Evolutionary conservation across 768 basidiomycete genomes (phyloP).

Genomic region (Suillus plorans): DNA sequence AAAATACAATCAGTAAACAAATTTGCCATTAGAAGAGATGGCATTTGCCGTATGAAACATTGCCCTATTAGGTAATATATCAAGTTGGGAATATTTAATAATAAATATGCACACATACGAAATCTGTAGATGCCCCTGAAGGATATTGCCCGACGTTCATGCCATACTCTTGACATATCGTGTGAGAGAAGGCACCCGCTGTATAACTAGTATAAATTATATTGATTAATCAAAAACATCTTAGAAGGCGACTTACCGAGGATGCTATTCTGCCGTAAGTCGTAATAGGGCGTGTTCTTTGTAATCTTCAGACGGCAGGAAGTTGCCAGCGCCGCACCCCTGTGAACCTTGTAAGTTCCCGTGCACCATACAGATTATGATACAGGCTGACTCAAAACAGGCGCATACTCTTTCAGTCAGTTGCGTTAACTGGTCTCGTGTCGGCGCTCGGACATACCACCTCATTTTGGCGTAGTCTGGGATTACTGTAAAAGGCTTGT

Average conservation of each 20-base stretch:
- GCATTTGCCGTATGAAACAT: constrained; percentile 63
- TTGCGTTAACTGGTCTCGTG: constrained; percentile 49
- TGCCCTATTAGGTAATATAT: constrained; percentile 52
- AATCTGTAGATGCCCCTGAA: constrained; percentile 70
- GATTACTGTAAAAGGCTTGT: constrained; percentile 52
- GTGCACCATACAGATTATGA: neutral
- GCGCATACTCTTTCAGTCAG: constrained; percentile 60
- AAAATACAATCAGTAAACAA: constrained; percentile 15
- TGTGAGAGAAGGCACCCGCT: constrained; percentile 57
- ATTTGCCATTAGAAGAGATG: constrained; percentile 10
- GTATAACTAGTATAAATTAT: constrained; percentile 9
- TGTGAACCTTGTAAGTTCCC: constrained; percentile 27
- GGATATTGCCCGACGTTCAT: constrained; percentile 35
- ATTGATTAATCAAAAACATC: neutral
- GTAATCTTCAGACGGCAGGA: constrained; percentile 51
- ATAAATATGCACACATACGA: constrained; percentile 46
- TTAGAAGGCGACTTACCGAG: constrained; percentile 41
- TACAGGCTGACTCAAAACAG: constrained; percentile 64
- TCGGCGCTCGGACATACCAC: constrained; percentile 73
- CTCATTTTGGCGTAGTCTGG: constrained; percentile 79
- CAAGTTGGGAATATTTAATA: constrained; percentile 7
- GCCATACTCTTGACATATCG: constrained; percentile 45
- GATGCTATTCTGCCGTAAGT: constrained; percentile 57
- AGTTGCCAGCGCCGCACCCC: constrained; percentile 68
- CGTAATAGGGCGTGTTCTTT: constrained; percentile 44